Percentiles rank a stretch among this genome's conserved stretches.
Conservation (phyloP, 371 early-diverging fungal genomes). For the Basidiobolus meristosporus region DNA sequence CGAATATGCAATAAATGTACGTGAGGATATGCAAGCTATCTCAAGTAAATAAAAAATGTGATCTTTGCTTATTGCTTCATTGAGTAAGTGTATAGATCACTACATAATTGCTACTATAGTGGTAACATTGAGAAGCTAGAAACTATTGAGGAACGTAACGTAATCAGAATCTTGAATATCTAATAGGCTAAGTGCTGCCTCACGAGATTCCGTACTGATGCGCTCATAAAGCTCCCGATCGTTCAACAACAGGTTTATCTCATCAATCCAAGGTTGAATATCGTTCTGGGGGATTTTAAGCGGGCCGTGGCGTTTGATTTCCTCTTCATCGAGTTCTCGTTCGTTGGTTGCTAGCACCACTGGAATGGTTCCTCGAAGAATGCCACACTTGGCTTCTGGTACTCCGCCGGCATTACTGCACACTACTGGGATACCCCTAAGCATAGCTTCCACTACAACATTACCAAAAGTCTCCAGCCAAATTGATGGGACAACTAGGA, state of each 20-base stretch:
- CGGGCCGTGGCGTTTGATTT: neutral
- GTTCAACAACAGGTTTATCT: neutral
- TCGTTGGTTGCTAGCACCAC: neutral
- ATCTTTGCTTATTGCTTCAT: too few species aligned
- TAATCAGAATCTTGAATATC: neutral
- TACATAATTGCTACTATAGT: too few species aligned
- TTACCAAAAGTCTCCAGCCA: constrained; percentile 2
- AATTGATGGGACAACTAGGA: constrained; percentile 1
- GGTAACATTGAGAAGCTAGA: too few species aligned
- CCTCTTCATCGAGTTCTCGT: neutral
- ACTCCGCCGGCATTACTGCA: constrained; percentile 1
- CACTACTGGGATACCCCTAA: constrained; percentile 1
- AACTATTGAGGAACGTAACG: too few species aligned
- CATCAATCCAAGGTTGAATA: constrained; percentile 1
- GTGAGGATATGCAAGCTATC: too few species aligned
- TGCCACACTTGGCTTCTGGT: constrained; percentile 1
- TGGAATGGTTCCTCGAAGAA: neutral
- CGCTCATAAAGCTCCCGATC: neutral
- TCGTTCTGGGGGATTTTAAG: neutral
- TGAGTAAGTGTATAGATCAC: too few species aligned
- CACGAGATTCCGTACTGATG: neutral
- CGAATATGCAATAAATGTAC: too few species aligned
- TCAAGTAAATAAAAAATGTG: too few species aligned
- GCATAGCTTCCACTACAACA: constrained; percentile 1
- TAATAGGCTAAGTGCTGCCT: neutral